phyloP scores from a whole-genome alignment of 176 grass and related monocot genomes.

The Eleusine indica region DNA sequence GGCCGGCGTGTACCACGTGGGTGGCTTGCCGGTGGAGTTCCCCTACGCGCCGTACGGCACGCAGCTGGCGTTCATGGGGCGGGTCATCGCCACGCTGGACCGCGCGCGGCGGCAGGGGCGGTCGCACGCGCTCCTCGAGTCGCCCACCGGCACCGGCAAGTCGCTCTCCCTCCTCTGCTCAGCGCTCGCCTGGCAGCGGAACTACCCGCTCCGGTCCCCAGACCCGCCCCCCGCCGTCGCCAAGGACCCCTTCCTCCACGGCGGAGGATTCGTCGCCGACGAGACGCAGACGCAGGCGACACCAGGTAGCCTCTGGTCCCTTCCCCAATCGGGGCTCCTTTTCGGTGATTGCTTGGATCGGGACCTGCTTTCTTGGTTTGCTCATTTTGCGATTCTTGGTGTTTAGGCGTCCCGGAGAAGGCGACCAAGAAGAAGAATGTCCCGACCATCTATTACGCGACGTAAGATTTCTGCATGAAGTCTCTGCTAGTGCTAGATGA shows the following conservation, averaged over 20 bases:
- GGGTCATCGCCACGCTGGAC: slow-evolving; percentile 83
- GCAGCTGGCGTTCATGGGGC: slow-evolving; percentile 97
- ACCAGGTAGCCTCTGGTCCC: slow-evolving; percentile 21
- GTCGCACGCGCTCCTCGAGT: slow-evolving; percentile 89
- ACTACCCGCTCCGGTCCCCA: slow-evolving; percentile 53
- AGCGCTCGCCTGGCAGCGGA: slow-evolving; percentile 83
- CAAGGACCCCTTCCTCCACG: slow-evolving; percentile 60
- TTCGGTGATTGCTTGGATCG: slow-evolving; percentile 19
- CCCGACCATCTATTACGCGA: slow-evolving; percentile 84
- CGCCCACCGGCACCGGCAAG: slow-evolving; percentile 94
- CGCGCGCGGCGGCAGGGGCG: slow-evolving; percentile 73
- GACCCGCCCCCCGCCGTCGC: slow-evolving; percentile 26
- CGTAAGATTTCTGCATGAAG: slow-evolving; percentile 56
- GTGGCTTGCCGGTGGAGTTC: slow-evolving; percentile 84
- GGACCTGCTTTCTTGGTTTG: slow-evolving; percentile 33
- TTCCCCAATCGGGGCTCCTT: neutral
- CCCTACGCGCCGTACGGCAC: slow-evolving; percentile 89
- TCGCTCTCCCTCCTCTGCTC: slow-evolving; percentile 97
- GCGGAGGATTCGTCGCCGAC: slow-evolving; percentile 79
- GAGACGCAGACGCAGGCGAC: slow-evolving; percentile 49
- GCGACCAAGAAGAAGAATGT: slow-evolving; percentile 59
- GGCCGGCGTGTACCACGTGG: slow-evolving; percentile 73
- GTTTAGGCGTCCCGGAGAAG: slow-evolving; percentile 46
- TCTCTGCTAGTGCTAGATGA: slow-evolving; percentile 1
- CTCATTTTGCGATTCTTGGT: slow-evolving; percentile 50